Conservation (phyloP, 257 asterid species). For the Solanum medicagineum region DNA sequence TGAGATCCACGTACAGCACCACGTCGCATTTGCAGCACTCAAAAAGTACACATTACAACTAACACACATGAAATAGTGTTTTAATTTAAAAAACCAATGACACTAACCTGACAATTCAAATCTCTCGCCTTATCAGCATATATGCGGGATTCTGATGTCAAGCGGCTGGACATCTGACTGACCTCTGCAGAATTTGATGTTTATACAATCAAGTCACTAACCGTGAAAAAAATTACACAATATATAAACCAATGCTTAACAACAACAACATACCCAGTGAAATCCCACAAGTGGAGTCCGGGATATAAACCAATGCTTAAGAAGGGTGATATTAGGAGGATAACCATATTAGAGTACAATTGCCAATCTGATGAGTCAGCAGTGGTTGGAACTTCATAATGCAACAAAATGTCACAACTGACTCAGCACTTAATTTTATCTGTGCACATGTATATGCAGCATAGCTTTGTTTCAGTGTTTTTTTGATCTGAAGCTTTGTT, state of each 20-base stretch:
- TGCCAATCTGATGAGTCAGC: not conserved
- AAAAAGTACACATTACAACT: not conserved
- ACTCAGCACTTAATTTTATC: not conserved
- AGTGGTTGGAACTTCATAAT: not conserved
- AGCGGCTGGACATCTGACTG: slow-evolving; percentile 84
- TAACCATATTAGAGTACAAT: not conserved
- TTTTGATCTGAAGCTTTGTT: too few species aligned
- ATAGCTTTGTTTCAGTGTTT: too few species aligned
- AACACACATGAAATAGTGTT: not conserved
- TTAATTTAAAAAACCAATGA: not conserved
- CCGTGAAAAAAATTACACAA: not conserved
- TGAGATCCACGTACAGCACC: not conserved
- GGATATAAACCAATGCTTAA: not conserved
- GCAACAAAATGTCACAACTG: not conserved
- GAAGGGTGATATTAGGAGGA: not conserved
- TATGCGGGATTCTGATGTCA: slow-evolving; percentile 82
- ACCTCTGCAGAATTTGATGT: slow-evolving; percentile 43
- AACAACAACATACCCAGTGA: too few species aligned
- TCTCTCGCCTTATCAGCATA: slow-evolving; percentile 90
- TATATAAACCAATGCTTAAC: not conserved
- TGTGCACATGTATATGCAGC: not conserved
- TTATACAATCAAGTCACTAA: not conserved
- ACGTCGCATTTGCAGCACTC: not conserved
- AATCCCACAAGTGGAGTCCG: too few species aligned
- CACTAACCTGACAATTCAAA: slow-evolving; percentile 82